Conservation (phyloP, 768 basidiomycete genomes). For the Mycena chlorophos region DNA sequence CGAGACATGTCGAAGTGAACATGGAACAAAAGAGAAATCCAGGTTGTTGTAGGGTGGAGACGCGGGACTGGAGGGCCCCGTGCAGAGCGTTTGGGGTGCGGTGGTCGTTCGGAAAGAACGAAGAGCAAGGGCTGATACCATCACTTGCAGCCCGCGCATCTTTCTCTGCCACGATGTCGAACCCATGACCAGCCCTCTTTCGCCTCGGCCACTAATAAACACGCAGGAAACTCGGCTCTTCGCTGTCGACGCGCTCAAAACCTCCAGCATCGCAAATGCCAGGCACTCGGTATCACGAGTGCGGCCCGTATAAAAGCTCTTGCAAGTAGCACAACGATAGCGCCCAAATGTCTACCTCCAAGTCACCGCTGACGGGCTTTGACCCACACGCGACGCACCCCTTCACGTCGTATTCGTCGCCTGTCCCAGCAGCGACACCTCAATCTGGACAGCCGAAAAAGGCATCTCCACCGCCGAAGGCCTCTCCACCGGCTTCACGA, state of each 20-base stretch:
- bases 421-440: conserved; percentile 11
- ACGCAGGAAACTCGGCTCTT: neutral
- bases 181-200: too few relatives aligned
- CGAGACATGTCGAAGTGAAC: conserved; percentile 48
- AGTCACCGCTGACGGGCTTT: conserved; percentile 21
- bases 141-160: too few relatives aligned
- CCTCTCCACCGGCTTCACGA: conserved; percentile 11
- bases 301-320: neutral
- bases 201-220: neutral
- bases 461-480: neutral
- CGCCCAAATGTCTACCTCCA: neutral
- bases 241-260: neutral
- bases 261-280: neutral
- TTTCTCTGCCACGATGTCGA: too few relatives aligned
- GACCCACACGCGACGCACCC: conserved; percentile 20
- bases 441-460: neutral
- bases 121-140: too few relatives aligned
- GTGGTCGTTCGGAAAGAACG: conserved; percentile 6
- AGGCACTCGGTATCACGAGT: neutral
- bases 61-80: conserved; percentile 22
- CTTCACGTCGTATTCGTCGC: conserved; percentile 21
- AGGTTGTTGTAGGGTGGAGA: conserved; percentile 33
- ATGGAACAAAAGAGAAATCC: conserved; percentile 44
- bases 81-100: neutral
- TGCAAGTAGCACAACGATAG: neutral